Conservation (phyloP, 352 stramenopile genomes). For the Globisporangium rhizosaccharum region DNA sequence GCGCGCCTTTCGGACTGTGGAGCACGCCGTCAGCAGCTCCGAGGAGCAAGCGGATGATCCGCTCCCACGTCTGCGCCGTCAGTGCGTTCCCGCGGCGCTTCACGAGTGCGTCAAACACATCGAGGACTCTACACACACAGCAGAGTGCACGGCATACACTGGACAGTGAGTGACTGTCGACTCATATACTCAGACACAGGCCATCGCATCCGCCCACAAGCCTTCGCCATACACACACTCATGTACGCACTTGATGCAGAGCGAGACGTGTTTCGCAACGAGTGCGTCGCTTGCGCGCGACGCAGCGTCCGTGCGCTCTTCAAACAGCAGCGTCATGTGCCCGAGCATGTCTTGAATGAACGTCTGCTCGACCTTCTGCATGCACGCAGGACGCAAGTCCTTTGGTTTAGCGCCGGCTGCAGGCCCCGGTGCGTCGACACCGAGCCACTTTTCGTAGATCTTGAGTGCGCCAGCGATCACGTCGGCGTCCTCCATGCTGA, state of each 20-base stretch:
- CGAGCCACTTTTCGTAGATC: constrained; percentile 84
- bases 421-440: constrained; percentile 32
- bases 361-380: constrained; percentile 78
- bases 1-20: constrained; percentile 62
- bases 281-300: constrained; percentile 23
- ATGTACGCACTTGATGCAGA: constrained; percentile 60
- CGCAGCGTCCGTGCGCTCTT: constrained; percentile 46
- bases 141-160: constrained; percentile 1
- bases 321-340: constrained; percentile 86
- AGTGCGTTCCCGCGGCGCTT: constrained; percentile 59
- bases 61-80: constrained; percentile 76
- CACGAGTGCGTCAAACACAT: constrained; percentile 70
- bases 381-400: constrained; percentile 57
- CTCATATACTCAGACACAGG: too few species aligned
- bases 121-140: constrained; percentile 43
- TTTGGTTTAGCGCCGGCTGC: constrained; percentile 28
- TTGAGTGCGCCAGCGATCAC: constrained; percentile 69
- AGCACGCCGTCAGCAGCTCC: constrained; percentile 71
- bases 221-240: not conserved
- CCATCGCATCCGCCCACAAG: not conserved
- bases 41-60: constrained; percentile 73
- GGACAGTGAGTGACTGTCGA: not conserved
- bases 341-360: constrained; percentile 86
- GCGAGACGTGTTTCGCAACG: constrained; percentile 63
- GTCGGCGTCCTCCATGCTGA: constrained; percentile 82